Base-by-base conservation (phyloP, 306 rosid species). In the Vicia sativa region DNA sequence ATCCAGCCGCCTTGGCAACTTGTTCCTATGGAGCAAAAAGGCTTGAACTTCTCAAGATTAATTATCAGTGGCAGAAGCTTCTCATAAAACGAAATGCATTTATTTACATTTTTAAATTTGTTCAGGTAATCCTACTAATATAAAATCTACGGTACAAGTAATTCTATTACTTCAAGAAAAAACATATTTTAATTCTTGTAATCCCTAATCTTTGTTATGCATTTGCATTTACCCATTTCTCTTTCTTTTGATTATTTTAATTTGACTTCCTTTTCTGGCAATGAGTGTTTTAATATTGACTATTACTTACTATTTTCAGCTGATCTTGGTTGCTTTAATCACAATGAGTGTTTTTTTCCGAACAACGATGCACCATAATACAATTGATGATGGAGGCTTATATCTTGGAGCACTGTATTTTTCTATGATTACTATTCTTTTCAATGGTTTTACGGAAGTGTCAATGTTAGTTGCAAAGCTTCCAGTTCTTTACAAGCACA, bases 331-430 rank as follows among this genome's bases (percentile, higher is more conserved):
- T 87, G 89, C 97, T 58, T 63, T 90, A 76, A 80, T 95, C 75
- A 95, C 99, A 73, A 95, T 90, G 99, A 95, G 89, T 74, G 99
- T 95, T 53, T 95, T 95, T 79, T 90, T 91, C 82, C 99, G 99
- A 73, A 80, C 95, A 73, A 95, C 87, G 54, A 83, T 95, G 97
- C 85, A 85, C 79, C 97, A 77, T 61, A 61, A 90, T 79, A 87
- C 99, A 74, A 73, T 90, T 78, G 89, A 90, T 53, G 99, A 84
- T 26, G 99, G 92, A 68, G 88, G 89, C 71, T 13, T 95, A 52
- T 91, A 95, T 85, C 99, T 95, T 37, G 99, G 99, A 55, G 67
- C 97, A 70, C 73, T 90, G n/a, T 95, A 95, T 85, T 95, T 95
- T 77, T 95, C 99, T 63, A 95, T 86, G 87, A 90, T 95, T 70